Base-by-base conservation (phyloP, 169 alveolate genomes). In the Babesia ovata region DNA sequence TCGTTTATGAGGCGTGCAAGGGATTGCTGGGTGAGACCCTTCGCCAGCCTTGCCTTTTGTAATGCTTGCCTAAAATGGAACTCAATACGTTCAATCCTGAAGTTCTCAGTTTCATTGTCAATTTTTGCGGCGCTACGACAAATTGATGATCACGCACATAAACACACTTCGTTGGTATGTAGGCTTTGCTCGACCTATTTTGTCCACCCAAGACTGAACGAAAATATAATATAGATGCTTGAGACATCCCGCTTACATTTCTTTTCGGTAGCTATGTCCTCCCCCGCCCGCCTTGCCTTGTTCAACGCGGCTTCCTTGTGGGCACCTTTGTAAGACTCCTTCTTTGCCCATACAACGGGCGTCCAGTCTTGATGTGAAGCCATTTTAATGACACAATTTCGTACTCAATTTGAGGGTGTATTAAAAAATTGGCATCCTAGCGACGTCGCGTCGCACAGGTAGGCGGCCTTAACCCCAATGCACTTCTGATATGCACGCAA, bases 41-140 rank as follows among this genome's bases (percentile, higher is more conserved):
- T 87, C 16, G 70, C 87, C 57, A 84, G 48, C 46, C 93, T 66
- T 12, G 93, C 93, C 87, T 87, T 85, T 74, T 89, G 93, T 29
- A 89, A 60, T 53, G 93, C 93, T 61, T 85, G 79, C 16, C 92
- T 77, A 71, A 89, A 89, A 16, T 75, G 86, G 44, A 82, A 88
- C 19, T 85, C 86, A 42, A 89, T 91, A 39, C 93, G 72, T 50
- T 89, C 93, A 19, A 89, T 79, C 57, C 79, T 82, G 63, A 89
- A 89, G 45, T 83, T 76, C 52, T 89, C 93, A 3, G 87, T 85
- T 53, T 89, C 93, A 33, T 85, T 86, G 57, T 89, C 93, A 44
- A 89, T 89, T 48, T 89, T 89, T 17, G 91, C 89, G 60, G 91
- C 89, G 52, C 91, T 89, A 77, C 49, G 57, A 58, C 36, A n/a